Evolutionary conservation across 352 stramenopile species (phyloP), one percentile per base, ranked within the genome.

Genomic region (Phytopythium delawarense): DNA sequence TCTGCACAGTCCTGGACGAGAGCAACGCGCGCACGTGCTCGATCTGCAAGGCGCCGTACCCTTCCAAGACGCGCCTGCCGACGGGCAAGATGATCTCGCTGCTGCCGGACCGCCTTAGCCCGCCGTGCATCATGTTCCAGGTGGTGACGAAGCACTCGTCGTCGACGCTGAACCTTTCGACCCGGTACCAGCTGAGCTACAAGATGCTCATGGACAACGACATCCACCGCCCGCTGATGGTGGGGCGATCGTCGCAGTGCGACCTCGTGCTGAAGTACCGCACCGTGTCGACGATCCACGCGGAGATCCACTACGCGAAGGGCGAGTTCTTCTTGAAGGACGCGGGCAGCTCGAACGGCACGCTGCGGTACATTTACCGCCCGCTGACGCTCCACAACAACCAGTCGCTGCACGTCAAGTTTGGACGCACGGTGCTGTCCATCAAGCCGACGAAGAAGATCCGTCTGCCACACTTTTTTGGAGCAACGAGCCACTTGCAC

Each of bases 251-350:
- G 60, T 98, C 92, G 34, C 90, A 95, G 69, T 97, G 89, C 66
- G 92, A 98, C 62, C 84, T 98, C 61, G 91, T 98, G 52, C 80
- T 98, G 25, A 97, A 98, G 73, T 98, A 98, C 77, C 86, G 92
- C 53, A 98, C 94, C 16, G 92, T 98, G 21, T 97, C 89, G 21
- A 97, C 92, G 32, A 96, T 97, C 57, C 94, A 98, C 66, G 92
- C 94, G 1, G 87, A 96, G 46, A 97, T 98, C 64, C 85, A 96
- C 45, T 98, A 98, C 65, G 87, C 89, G 18, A 95, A 95, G 70
- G 94, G 93, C 18, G 90, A 98, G 76, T 98, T 98, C 53, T 88
- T 97, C 65, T 88, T 98, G 45, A 97, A 96, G 52, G 94, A 98
- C 71, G 94, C 91, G 0, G 91, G 91, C 16, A 97, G 87, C 35